Evolutionary conservation across 257 asterid genomes (phyloP), one percentile per base, ranked within the genome.

Genomic region (Coffea canephora): DNA sequence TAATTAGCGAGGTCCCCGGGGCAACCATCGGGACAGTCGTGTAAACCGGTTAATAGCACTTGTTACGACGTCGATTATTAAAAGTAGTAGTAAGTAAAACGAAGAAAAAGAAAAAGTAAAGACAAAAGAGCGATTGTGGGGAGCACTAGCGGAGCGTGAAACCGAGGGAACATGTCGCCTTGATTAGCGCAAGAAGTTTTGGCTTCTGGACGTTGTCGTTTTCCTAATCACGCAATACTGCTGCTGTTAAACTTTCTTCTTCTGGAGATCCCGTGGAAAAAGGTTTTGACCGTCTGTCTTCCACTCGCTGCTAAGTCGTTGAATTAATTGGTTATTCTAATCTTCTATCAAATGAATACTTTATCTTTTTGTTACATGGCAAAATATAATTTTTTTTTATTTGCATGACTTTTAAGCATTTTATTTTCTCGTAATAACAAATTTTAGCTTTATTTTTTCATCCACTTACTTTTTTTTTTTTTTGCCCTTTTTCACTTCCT

Each of bases 121-220:
- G 78, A 75, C 78, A 57, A 57, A 39, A 39, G 43, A 3, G 4
- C 43, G 43, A 39, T 39, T 39, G 43, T 3, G 43, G 5, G 59
- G 83, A n/a, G 14, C 34, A 31, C 34, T 31, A 31, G 34, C 71
- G 62, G 81, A 70, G 78, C 19, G 41, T 8, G 74, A 34, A 25
- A 55, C 45, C 68, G 71, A 43, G 66, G 81, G 52, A 45, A 79
- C 83, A 76, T 76, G 81, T 83, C 83, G 79, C 86, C 86, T 83
- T 79, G 83, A 83, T 83, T 83, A 79, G 31, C 83, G 86, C 79
- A 76, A 71, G 79, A 45, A 25, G 78, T 77, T 82, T 61, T 54
- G 71, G 77, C 41, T 65, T 15, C 31, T 14, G 25, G 48, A 75
- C 70, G 76, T 16, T 78, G 82, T 82, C 70, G 73, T 75, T 79